phyloP scores from a whole-genome alignment of 176 grass and related monocot species.

The Carex littledalei region DNA sequence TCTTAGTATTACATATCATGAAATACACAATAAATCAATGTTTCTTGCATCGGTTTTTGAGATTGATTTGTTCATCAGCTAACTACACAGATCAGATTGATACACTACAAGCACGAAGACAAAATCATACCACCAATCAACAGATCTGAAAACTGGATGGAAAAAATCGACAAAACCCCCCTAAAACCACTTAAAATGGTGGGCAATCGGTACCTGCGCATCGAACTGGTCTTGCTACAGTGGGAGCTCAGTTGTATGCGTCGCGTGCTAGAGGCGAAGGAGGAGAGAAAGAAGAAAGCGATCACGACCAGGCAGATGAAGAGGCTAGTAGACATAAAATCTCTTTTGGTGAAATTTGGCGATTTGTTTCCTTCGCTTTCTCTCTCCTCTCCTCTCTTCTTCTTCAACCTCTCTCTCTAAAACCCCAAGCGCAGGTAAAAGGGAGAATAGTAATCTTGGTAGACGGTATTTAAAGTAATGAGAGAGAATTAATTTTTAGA shows the following conservation, averaged over 20 bases:
- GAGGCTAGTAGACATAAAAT: constrained; percentile 72
- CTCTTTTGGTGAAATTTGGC: background rate
- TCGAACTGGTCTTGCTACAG: constrained; percentile 71
- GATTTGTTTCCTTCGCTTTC: constrained; percentile 22
- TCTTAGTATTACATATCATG: constrained; percentile 12
- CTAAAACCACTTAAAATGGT: background rate
- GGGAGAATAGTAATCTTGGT: background rate
- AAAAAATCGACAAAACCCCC: background rate
- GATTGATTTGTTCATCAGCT: background rate
- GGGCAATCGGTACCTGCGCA: constrained; percentile 45
- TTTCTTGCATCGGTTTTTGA: background rate
- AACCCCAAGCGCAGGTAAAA: constrained; percentile 74
- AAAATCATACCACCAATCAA: background rate
- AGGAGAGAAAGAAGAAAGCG: constrained; percentile 37
- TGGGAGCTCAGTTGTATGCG: constrained; percentile 53
- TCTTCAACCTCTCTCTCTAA: constrained; percentile 33
- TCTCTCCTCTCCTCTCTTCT: background rate
- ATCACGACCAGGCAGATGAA: constrained; percentile 53
- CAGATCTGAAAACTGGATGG: background rate
- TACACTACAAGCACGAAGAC: background rate
- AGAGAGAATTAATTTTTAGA: background rate
- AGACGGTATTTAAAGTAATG: constrained; percentile 46
- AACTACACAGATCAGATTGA: background rate
- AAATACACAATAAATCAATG: constrained; percentile 11
- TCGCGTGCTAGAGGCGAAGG: constrained; percentile 36